Percentiles rank a stretch among this genome's conserved stretches.
Evolutionary conservation across 495 filamentous ascomycete species (phyloP).

Genomic region (Saxophila tyrrhenica): DNA sequence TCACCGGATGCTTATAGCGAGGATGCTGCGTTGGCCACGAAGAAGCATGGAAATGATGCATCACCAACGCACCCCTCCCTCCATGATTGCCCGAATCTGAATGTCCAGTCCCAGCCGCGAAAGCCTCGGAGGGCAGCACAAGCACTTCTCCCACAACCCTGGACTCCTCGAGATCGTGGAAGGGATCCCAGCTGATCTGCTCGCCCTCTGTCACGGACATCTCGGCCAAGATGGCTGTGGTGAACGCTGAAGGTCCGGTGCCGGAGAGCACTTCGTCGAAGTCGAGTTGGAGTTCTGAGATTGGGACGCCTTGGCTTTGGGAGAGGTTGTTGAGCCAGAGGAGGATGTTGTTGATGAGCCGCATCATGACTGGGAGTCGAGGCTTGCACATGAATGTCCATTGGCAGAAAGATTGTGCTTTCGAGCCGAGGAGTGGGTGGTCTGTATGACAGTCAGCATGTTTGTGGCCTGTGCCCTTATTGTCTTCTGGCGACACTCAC

Average conservation of each 20-base stretch:
- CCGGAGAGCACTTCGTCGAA: constrained; percentile 58
- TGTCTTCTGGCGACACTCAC: neutral
- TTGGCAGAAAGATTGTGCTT: constrained; percentile 54
- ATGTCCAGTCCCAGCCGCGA: constrained; percentile 54
- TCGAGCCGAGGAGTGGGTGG: constrained; percentile 50
- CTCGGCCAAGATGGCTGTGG: constrained; percentile 46
- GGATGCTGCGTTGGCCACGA: constrained; percentile 48
- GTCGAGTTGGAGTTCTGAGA: constrained; percentile 46
- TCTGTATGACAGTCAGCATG: constrained; percentile 19
- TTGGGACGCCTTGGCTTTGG: constrained; percentile 38
- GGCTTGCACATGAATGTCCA: constrained; percentile 59
- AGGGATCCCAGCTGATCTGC: constrained; percentile 41
- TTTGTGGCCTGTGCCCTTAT: neutral
- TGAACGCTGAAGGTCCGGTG: constrained; percentile 58
- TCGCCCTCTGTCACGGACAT: constrained; percentile 35
- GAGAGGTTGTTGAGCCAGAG: constrained; percentile 46
- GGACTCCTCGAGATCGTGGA: constrained; percentile 48
- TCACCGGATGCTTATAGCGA: constrained; percentile 43
- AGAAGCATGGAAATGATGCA: constrained; percentile 55
- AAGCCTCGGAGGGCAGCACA: constrained; percentile 51
- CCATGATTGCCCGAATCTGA: constrained; percentile 54
- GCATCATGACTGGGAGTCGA: constrained; percentile 49
- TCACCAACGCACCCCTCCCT: constrained; percentile 44
- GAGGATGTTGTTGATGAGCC: constrained; percentile 49
- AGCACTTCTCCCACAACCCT: constrained; percentile 45